These are phyloP conservation scores for Debaryomyces udenii DNA, from an alignment of 1,139 yeast genomes.

Conservation along the genomic window DNA sequence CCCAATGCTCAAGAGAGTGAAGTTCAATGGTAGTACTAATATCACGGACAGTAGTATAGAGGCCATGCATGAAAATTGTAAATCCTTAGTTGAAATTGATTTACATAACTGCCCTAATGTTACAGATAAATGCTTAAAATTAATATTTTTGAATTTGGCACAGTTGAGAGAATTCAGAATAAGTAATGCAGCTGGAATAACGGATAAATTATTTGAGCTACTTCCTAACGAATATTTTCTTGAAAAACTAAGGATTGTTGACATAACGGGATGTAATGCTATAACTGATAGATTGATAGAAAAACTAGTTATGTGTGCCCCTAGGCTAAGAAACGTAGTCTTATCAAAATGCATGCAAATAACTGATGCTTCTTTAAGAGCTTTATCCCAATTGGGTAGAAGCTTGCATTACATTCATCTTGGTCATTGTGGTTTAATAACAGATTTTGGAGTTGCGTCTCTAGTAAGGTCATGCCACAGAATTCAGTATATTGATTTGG, in stretches of 20 bases:
- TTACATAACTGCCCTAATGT: constrained; percentile 80
- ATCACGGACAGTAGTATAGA: constrained; percentile 72
- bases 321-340: constrained; percentile 83
- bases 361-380: constrained; percentile 79
- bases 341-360: constrained; percentile 87
- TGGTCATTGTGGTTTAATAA: constrained; percentile 90
- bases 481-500: constrained; percentile 90
- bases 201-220: constrained; percentile 62
- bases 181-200: constrained; percentile 69
- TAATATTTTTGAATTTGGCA: constrained; percentile 64
- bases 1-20: constrained; percentile 78
- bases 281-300: constrained; percentile 82
- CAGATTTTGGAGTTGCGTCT: constrained; percentile 82
- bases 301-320: constrained; percentile 73
- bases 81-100: constrained; percentile 85
- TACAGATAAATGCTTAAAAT: constrained; percentile 61
- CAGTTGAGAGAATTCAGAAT: constrained; percentile 84
- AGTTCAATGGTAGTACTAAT: constrained; percentile 70
- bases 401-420: constrained; percentile 87
- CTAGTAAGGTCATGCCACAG: constrained; percentile 81
- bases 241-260: constrained; percentile 70
- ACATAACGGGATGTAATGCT: constrained; percentile 81
- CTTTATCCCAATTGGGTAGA: constrained; percentile 74
- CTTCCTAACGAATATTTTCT: constrained; percentile 46
- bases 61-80: constrained; percentile 69